Evolutionary conservation across 2,329 filamentous ascomycete species (phyloP).

Genomic region (Penicillium sclerotiorum): DNA sequence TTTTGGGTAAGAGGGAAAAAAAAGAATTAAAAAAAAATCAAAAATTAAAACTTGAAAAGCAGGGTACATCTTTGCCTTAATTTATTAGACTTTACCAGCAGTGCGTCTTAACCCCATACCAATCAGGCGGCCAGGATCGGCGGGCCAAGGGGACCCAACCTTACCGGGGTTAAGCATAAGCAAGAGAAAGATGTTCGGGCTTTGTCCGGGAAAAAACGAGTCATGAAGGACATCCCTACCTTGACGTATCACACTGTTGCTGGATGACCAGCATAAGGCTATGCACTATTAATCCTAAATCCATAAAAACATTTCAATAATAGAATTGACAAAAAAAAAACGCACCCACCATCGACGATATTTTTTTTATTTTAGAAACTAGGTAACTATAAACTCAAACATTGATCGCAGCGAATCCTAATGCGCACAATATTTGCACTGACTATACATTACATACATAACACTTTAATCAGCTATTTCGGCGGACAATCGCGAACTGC

Average conservation of each 20-base stretch:
- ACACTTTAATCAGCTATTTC: too few relatives aligned
- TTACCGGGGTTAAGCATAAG: slow-evolving; percentile 45
- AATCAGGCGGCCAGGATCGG: slow-evolving; percentile 27
- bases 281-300: not conserved
- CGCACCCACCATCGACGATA: too few relatives aligned
- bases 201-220: slow-evolving; percentile 30
- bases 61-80: slow-evolving; percentile 9
- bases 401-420: not conserved
- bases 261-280: not conserved
- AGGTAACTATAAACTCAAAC: too few relatives aligned
- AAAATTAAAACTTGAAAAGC: slow-evolving; percentile 5
- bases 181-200: slow-evolving; percentile 25
- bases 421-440: not conserved
- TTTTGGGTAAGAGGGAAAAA: too few relatives aligned
- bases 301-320: too few relatives aligned
- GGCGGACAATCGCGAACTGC: too few relatives aligned
- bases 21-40: not conserved
- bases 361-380: too few relatives aligned
- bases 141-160: slow-evolving; percentile 34
- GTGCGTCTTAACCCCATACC: slow-evolving; percentile 13
- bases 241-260: slow-evolving; percentile 22
- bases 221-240: slow-evolving; percentile 25
- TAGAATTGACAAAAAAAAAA: not conserved
- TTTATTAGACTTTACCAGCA: slow-evolving; percentile 22
- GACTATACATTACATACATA: too few relatives aligned